Percentiles rank a stretch among this genome's conserved stretches.
phyloP scores from a whole-genome alignment of 371 early-diverging fungal species.

The Syncephalastrum racemosum region DNA sequence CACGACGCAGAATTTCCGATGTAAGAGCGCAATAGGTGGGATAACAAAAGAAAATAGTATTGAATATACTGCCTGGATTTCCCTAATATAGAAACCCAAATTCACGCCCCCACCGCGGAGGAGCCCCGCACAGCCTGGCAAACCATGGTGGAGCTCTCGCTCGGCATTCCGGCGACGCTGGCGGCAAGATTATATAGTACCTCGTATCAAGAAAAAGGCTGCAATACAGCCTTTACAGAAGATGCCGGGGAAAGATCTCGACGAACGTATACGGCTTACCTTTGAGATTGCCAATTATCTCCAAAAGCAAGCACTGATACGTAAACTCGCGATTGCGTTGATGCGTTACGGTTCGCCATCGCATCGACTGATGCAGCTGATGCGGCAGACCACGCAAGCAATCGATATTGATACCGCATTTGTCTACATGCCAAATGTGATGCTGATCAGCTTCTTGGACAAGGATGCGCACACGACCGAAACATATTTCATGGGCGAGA shows the following conservation, averaged over 20 bases:
- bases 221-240: not conserved
- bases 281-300: constrained; percentile 41
- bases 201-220: not conserved
- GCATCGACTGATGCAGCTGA: constrained; percentile 40
- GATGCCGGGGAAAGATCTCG: constrained; percentile 7
- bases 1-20: too few species aligned
- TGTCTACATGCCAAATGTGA: constrained; percentile 59
- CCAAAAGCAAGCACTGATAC: constrained; percentile 39
- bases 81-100: too few species aligned
- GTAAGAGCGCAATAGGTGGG: too few species aligned
- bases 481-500: constrained; percentile 54
- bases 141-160: too few species aligned
- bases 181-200: not conserved
- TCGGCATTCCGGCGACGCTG: too few species aligned
- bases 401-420: constrained; percentile 56
- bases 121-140: too few species aligned
- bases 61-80: too few species aligned
- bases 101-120: too few species aligned
- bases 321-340: constrained; percentile 34
- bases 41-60: too few species aligned
- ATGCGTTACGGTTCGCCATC: constrained; percentile 47
- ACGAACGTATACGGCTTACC: constrained; percentile 37
- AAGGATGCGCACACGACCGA: constrained; percentile 65
- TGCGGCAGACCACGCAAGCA: constrained; percentile 29
- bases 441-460: constrained; percentile 61